These are phyloP conservation scores for Sporothrix euskadiensis DNA, from an alignment of 2,329 filamentous ascomycete genomes.

Conservation along the genomic window DNA sequence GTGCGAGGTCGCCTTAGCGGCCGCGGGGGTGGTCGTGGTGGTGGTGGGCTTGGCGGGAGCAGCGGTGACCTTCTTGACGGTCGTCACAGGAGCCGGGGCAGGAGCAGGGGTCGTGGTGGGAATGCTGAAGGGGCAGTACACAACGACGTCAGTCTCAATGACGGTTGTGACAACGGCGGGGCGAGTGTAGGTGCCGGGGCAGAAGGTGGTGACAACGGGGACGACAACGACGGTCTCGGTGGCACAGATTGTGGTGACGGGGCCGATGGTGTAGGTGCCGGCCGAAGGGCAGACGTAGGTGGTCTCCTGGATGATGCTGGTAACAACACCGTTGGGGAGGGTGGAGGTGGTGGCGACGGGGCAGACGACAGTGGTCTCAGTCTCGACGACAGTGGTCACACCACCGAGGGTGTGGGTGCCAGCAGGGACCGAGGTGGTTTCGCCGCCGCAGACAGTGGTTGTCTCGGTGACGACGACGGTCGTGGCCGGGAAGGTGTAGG, in stretches of 20 bases:
- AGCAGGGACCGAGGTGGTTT: conserved; percentile 60
- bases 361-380: conserved; percentile 67
- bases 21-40: conserved; percentile 30
- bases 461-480: conserved; percentile 67
- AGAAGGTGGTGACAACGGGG: conserved; percentile 64
- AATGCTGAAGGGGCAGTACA: conserved; percentile 68
- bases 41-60: conserved; percentile 36
- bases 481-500: conserved; percentile 73
- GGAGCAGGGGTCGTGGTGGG: conserved; percentile 35
- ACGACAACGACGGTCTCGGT: conserved; percentile 60
- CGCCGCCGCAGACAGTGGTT: conserved; percentile 66
- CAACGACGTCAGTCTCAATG: conserved; percentile 66
- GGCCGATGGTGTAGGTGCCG: conserved; percentile 74
- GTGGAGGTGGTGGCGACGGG: conserved; percentile 67
- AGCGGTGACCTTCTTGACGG: conserved; percentile 19
- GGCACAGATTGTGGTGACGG: conserved; percentile 58
- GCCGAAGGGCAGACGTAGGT: conserved; percentile 40
- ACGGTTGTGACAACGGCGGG: conserved; percentile 67
- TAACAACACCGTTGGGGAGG: conserved; percentile 53
- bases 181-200: conserved; percentile 72
- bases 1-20: conserved; percentile 35
- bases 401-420: conserved; percentile 71
- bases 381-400: conserved; percentile 69
- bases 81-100: conserved; percentile 37
- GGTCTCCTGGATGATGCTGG: conserved; percentile 51